Evolutionary conservation across 108 stramenopile species (phyloP).

Genomic region (Poteriospumella lacustris): DNA sequence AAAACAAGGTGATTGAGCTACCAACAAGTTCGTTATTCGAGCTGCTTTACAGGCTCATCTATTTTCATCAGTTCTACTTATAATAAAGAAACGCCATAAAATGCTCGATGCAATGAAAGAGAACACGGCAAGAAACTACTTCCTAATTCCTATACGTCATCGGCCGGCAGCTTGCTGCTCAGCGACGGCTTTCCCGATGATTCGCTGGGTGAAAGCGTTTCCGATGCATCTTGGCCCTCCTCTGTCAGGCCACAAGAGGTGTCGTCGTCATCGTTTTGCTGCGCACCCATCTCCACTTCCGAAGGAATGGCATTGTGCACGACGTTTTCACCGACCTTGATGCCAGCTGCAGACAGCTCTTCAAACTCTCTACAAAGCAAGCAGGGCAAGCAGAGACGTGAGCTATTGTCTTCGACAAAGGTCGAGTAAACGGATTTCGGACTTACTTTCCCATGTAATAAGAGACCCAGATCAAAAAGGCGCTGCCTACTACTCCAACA

Average conservation of each 20-base stretch:
- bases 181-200: no score
- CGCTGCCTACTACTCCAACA: conserved; percentile 75
- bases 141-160: no score
- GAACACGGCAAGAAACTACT: no score
- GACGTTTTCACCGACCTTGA: conserved; percentile 83
- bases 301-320: conserved; percentile 58
- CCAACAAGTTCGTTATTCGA: no score
- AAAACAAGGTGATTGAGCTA: no score
- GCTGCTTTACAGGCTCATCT: no score
- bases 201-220: no score
- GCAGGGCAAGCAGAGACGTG: not conserved
- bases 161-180: no score
- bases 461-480: conserved; percentile 90
- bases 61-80: no score
- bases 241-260: conserved; percentile 44
- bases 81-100: no score
- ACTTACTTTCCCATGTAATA: conserved; percentile 71
- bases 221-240: conserved; percentile 36
- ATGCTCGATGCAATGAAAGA: no score
- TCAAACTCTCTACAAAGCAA: conserved; percentile 60
- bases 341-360: conserved; percentile 76
- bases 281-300: not conserved
- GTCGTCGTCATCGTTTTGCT: conserved; percentile 26
- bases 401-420: not conserved
- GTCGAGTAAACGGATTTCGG: not conserved